Evolutionary conservation across 495 filamentous ascomycete genomes (phyloP), one percentile per base, ranked within the genome.

Genomic region (Hyaloscypha variabilis): DNA sequence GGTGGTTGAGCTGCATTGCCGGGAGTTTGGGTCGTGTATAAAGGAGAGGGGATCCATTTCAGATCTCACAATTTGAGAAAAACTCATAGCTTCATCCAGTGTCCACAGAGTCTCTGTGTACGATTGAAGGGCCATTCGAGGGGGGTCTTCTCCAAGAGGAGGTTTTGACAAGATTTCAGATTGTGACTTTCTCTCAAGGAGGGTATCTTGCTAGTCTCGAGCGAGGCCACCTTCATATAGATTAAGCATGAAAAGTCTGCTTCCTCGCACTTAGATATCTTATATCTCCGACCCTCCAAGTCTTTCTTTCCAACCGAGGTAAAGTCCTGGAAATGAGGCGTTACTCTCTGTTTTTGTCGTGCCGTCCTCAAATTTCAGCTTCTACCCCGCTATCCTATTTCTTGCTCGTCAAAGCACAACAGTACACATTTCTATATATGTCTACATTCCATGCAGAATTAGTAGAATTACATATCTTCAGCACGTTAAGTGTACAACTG

Each of bases 11-110:
- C 17, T 68, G 70, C 70, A 72, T 72, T 72, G 67, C 67, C 54
- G 42, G 70, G 65, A 67, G 64, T 72, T 72, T 49, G 42, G 65
- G 66, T 31, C 55, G 60, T 69, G 70, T 68, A 72, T 65, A 67
- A 67, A 67, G 64, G 21, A 59, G 55, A 11, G 31, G 31, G 36
- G 51, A 60, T 61, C 55, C 34, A 34, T 14, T 24, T 28, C 25
- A 53, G 61, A 65, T 65, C 58, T 67, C n/a, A 60, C 25, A 58
- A 65, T 64, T 62, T 62, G 65, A 65, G 59, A 61, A 66, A n/a
- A 55, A 23, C 65, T 62, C 65, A 67, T 31, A 68, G 13, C 11
- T 54, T 36, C 60, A 53, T 50, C 26, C 29, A 63, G 17, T 19
- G 17, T 46, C 39, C 39, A 46, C 39, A 46, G 39, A 46, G 14